Evolutionary conservation across 148 eudicot species (phyloP), one percentile per base, ranked within the genome.

Genomic region (Salicornia ramosissima): DNA sequence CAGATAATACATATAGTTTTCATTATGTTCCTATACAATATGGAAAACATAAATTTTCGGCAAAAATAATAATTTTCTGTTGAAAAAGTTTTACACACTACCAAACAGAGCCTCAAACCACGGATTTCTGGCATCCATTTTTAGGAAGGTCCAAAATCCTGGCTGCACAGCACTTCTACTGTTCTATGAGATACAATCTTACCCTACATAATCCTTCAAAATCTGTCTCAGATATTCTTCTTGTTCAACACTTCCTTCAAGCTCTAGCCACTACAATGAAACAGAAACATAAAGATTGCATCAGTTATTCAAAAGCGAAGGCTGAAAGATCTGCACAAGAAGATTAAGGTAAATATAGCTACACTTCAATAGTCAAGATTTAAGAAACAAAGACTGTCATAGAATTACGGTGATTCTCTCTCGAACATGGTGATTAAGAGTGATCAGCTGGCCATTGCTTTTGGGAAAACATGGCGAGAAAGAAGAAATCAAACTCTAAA

Each of bases 221-320:
- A 88, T 78, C 65, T 79, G 77, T 72, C 92, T 83, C 10, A 94
- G 85, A 73, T 83, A 86, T 58, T 87, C 89, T 18, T 88, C 80
- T 77, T 90, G 96, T 83, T 90, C 88, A 26, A 56, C 77, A 74
- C 81, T 90, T 21, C 97, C 96, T 74, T 79, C 83, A 34, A 88
- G 85, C 71, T 88, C 96, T 76, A 90, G 91, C 97, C 97, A 94
- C 98, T 94, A 79, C 81, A 79, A 77, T n/a, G 26, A 75, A 24
- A 47, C 1, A 58, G 69, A 22, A 57, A 36, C 52, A n/a, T n/a
- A n/a, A n/a, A n/a, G n/a, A n/a, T n/a, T n/a, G 46, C 64, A 65
- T 49, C 53, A 72, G 36, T 3, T 28, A 40, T 54, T 54, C 64
- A 29, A 43, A 28, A 52, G 26, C 26, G 15, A 30, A 25, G 36